Conservation (phyloP, 768 basidiomycete species). For the Leccinum longicurvipes region DNA sequence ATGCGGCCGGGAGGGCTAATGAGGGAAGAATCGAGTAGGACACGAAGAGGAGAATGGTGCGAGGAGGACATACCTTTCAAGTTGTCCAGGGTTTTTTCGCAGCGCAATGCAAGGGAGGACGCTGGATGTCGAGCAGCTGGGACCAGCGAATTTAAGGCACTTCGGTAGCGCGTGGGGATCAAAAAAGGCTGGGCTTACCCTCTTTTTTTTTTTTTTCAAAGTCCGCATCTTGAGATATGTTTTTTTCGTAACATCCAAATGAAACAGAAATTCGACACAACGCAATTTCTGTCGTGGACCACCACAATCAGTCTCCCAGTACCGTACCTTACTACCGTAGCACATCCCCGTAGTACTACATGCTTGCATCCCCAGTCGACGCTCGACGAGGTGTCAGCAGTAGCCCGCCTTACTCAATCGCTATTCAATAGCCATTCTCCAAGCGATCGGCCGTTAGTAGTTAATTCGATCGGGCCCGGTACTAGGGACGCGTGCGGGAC, state of each 20-base stretch:
- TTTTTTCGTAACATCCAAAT: constrained; percentile 20
- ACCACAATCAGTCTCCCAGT: background rate
- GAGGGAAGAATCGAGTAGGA: background rate
- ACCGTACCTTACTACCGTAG: too few species aligned
- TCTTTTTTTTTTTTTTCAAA: constrained; percentile 33
- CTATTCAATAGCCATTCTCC: background rate
- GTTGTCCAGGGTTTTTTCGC: constrained; percentile 27
- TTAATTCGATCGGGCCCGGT: constrained; percentile 14
- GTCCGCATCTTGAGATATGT: constrained; percentile 26
- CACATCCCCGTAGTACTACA: background rate
- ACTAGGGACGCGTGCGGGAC: constrained; percentile 10
- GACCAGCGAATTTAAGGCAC: constrained; percentile 40
- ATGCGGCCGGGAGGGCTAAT: constrained; percentile 49
- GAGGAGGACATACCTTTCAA: constrained; percentile 41
- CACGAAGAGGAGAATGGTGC: too few species aligned
- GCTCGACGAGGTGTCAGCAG: too few species aligned
- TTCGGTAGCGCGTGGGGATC: constrained; percentile 39
- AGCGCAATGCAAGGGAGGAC: constrained; percentile 31
- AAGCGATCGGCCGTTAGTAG: constrained; percentile 5
- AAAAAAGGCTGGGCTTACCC: constrained; percentile 35
- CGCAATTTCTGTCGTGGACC: too few species aligned
- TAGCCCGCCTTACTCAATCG: background rate
- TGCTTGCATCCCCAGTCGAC: background rate
- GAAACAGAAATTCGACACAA: constrained; percentile 1
- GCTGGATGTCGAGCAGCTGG: constrained; percentile 28